These are phyloP conservation scores for Colletotrichum shisoi DNA, from an alignment of 2,329 filamentous ascomycete genomes.

Conservation along the genomic window DNA sequence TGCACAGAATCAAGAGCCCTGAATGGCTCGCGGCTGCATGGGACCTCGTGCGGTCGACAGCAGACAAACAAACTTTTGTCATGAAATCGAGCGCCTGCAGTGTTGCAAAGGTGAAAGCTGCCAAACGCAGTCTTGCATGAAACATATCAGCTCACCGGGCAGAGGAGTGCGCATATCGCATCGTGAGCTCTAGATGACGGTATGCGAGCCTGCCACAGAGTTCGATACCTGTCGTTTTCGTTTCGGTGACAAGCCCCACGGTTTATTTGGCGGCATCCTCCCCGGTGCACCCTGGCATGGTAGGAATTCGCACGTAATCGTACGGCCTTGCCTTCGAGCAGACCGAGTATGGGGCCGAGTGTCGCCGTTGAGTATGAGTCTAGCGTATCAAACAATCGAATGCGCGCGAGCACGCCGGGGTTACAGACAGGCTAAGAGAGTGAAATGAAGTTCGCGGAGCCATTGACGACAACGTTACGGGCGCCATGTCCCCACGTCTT, in stretches of 20 bases:
- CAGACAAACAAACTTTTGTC: constrained; percentile 38
- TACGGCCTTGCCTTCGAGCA: neutral
- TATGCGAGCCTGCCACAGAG: constrained; percentile 23
- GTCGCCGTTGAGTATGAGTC: constrained; percentile 12
- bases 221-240: constrained; percentile 17
- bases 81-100: constrained; percentile 24
- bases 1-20: constrained; percentile 16
- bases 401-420: neutral
- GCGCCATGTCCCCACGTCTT: constrained; percentile 12
- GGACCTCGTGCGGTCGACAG: neutral
- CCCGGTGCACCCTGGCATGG: constrained; percentile 1
- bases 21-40: constrained; percentile 13
- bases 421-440: constrained; percentile 9
- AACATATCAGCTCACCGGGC: constrained; percentile 5
- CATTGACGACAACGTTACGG: neutral
- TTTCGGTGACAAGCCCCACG: constrained; percentile 6
- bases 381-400: neutral
- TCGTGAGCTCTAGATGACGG: neutral
- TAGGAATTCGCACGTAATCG: constrained; percentile 4
- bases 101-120: constrained; percentile 16
- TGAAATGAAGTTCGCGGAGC: constrained; percentile 12
- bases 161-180: constrained; percentile 32
- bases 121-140: neutral
- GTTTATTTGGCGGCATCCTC: constrained; percentile 8
- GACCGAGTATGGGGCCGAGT: neutral